Percentiles rank a stretch among this genome's conserved stretches.
These are phyloP conservation scores for Penicillium freii DNA, from an alignment of 2,329 filamentous ascomycete species.

Conservation along the genomic window DNA sequence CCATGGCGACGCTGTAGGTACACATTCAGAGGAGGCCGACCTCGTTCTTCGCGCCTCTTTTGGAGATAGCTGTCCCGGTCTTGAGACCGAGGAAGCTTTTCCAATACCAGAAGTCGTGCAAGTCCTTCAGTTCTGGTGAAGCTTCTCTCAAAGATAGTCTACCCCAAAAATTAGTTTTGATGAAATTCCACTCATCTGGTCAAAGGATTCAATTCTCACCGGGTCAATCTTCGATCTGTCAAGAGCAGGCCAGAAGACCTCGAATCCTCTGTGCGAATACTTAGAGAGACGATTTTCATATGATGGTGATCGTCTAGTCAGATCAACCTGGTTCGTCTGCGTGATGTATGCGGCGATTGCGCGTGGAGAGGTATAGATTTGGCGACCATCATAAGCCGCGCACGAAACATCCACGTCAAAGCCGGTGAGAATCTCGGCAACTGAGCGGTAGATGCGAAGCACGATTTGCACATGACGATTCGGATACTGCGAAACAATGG, in stretches of 20 bases:
- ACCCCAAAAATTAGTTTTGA: not conserved
- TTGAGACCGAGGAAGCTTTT: slow-evolving; percentile 67
- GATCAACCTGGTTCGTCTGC: slow-evolving; percentile 76
- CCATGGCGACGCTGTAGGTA: slow-evolving; percentile 40
- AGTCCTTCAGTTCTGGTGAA: slow-evolving; percentile 74
- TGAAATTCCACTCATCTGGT: fast-evolving
- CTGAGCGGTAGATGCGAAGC: slow-evolving; percentile 76
- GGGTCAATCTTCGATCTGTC: slow-evolving; percentile 76
- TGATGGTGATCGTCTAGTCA: slow-evolving; percentile 75
- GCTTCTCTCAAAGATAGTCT: slow-evolving; percentile 78
- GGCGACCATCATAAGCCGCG: slow-evolving; percentile 73
- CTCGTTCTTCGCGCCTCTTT: slow-evolving; percentile 68
- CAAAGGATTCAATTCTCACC: slow-evolving; percentile 17
- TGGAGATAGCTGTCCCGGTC: slow-evolving; percentile 70
- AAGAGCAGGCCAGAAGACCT: slow-evolving; percentile 74
- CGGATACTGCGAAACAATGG: slow-evolving; percentile 80
- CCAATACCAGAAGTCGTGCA: slow-evolving; percentile 74
- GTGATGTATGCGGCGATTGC: slow-evolving; percentile 77
- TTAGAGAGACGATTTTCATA: slow-evolving; percentile 87
- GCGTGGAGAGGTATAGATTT: slow-evolving; percentile 76
- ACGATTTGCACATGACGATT: slow-evolving; percentile 84
- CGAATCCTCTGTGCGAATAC: slow-evolving; percentile 80
- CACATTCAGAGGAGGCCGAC: slow-evolving; percentile 57
- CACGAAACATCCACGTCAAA: slow-evolving; percentile 87
- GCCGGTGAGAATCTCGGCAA: slow-evolving; percentile 80